Conservation (phyloP, 495 filamentous ascomycete species). For the Penicillium pancosmium region DNA sequence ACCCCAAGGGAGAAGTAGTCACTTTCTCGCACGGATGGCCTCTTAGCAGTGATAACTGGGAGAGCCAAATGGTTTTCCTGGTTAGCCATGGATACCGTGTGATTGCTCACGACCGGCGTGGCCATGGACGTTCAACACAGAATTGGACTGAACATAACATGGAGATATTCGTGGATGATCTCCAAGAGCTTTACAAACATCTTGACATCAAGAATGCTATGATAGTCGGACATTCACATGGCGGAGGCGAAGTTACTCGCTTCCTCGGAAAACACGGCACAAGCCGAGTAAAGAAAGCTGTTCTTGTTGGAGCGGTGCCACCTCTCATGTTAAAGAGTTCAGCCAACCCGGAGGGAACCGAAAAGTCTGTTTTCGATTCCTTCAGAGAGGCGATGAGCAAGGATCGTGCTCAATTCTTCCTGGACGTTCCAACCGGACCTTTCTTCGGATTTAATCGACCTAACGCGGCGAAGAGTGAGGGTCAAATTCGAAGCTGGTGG, state of each 20-base stretch:
- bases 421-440: constrained; percentile 43
- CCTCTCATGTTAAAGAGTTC: constrained; percentile 39
- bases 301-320: constrained; percentile 40
- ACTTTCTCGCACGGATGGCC: constrained; percentile 48
- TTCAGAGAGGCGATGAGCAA: constrained; percentile 37
- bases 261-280: constrained; percentile 40
- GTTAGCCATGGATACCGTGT: constrained; percentile 40
- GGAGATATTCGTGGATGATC: constrained; percentile 42
- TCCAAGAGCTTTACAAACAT: constrained; percentile 36
- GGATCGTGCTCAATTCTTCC: constrained; percentile 43
- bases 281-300: constrained; percentile 37
- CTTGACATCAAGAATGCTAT: constrained; percentile 35
- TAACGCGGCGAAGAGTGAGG: constrained; percentile 34
- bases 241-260: constrained; percentile 43
- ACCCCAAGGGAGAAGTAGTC: constrained; percentile 28
- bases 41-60: constrained; percentile 44
- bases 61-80: constrained; percentile 45
- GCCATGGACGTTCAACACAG: constrained; percentile 44
- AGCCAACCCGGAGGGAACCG: constrained; percentile 34
- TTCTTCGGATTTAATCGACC: constrained; percentile 48
- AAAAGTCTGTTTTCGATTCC: constrained; percentile 38
- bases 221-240: constrained; percentile 46
- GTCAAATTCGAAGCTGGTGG: constrained; percentile 45
- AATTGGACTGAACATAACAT: constrained; percentile 46
- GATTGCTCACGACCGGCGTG: constrained; percentile 47